phyloP scores from a whole-genome alignment of 1,284 basidiomycete species.

The Phylloboletellus chloephorus region DNA sequence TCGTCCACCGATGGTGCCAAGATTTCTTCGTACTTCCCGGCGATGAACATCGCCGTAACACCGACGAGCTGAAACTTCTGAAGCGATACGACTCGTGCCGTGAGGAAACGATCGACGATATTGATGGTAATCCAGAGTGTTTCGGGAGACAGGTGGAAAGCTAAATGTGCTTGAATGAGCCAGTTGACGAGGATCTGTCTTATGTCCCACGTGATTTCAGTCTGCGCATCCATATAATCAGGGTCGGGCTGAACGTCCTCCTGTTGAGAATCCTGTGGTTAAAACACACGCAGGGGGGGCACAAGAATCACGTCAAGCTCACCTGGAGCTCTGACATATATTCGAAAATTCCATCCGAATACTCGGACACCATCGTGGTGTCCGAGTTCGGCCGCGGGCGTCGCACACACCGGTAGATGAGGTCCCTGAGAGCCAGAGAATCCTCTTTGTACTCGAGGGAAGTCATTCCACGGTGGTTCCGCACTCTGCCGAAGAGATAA shows the following conservation, averaged over 20 bases:
- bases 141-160: conserved; percentile 92
- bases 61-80: conserved; percentile 95
- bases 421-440: no score
- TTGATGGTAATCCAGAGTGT: conserved; percentile 94
- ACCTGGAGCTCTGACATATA: no score
- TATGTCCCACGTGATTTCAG: conserved; percentile 91
- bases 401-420: no score
- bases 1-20: conserved; percentile 85
- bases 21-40: conserved; percentile 95
- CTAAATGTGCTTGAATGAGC: conserved; percentile 94
- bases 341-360: conserved; percentile 90
- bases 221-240: conserved; percentile 87
- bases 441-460: no score
- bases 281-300: conserved; percentile 9
- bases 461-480: no score
- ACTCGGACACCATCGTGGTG: conserved; percentile 95
- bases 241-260: conserved; percentile 80
- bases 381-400: no score
- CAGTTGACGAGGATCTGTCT: conserved; percentile 94
- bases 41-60: conserved; percentile 89
- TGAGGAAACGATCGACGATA: conserved; percentile 96
- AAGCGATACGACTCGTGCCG: conserved; percentile 83
- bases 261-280: conserved; percentile 37
- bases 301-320: conserved; percentile 73
- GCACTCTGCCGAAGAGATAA: no score